Percentiles rank a stretch among this genome's conserved stretches.
Conservation (phyloP, 2,329 filamentous ascomycete species). For the Atkinsonella texensis region DNA sequence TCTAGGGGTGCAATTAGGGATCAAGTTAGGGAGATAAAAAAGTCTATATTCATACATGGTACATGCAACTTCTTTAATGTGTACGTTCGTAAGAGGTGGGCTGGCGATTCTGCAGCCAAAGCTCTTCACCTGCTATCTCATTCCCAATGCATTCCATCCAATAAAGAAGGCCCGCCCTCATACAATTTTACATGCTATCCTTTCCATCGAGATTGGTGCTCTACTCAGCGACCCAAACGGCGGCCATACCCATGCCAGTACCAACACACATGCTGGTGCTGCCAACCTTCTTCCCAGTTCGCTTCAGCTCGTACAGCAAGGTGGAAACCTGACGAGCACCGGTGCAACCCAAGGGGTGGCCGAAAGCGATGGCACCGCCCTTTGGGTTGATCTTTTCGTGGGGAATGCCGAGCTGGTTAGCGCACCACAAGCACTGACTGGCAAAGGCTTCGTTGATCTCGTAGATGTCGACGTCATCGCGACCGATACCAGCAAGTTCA, state of each 20-base stretch:
- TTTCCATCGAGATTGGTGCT: background rate
- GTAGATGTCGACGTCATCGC: constrained; percentile 89
- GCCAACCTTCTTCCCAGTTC: constrained; percentile 74
- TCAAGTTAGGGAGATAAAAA: background rate
- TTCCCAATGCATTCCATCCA: background rate
- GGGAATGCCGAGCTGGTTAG: constrained; percentile 74
- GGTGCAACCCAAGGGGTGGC: constrained; percentile 89
- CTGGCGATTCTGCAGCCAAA: background rate
- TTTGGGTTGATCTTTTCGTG: constrained; percentile 90
- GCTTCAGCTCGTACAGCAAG: constrained; percentile 75
- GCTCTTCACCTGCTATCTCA: background rate
- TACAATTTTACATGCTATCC: background rate
- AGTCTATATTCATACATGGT: constrained; percentile 16
- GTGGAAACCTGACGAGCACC: constrained; percentile 91
- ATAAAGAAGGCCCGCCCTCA: background rate
- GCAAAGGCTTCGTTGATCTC: constrained; percentile 99
- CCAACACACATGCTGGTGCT: constrained; percentile 95
- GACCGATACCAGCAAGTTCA: constrained; percentile 71
- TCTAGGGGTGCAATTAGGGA: background rate
- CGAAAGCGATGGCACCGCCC: constrained; percentile 91
- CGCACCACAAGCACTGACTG: constrained; percentile 86
- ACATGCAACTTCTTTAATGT: background rate
- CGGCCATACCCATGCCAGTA: constrained; percentile 96
- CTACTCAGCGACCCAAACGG: constrained; percentile 90
- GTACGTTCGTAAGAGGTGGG: background rate